Conservation (phyloP, 768 basidiomycete species). For the Cantharellus cinnabarinus region DNA sequence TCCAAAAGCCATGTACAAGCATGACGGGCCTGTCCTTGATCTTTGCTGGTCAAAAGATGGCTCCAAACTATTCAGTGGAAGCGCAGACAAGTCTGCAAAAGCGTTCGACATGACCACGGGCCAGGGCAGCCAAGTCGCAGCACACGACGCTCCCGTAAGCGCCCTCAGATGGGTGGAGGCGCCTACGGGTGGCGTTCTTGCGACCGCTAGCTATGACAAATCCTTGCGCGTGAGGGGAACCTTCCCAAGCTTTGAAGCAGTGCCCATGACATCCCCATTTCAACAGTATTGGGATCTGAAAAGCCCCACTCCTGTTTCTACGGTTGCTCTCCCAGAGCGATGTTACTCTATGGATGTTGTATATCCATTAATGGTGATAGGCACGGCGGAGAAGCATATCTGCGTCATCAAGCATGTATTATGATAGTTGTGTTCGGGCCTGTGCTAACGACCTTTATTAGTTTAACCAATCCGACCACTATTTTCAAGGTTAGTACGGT, state of each 20-base stretch:
- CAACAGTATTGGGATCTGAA: slow-evolving; percentile 22
- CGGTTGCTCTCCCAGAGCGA: slow-evolving; percentile 18
- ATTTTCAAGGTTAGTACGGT: slow-evolving; percentile 8
- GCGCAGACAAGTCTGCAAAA: slow-evolving; percentile 23
- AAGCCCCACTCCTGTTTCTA: slow-evolving; percentile 15
- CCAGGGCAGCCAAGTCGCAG: slow-evolving; percentile 16
- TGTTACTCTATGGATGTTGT: slow-evolving; percentile 14
- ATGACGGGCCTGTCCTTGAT: slow-evolving; percentile 23
- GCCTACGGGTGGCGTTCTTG: slow-evolving; percentile 11
- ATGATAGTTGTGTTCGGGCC: slow-evolving; percentile 21
- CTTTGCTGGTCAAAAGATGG: slow-evolving; percentile 22
- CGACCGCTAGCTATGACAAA: slow-evolving; percentile 27
- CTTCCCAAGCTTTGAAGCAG: not conserved
- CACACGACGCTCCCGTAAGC: slow-evolving; percentile 18
- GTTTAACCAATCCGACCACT: slow-evolving; percentile 16
- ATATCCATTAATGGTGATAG: slow-evolving; percentile 16
- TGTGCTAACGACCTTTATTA: slow-evolving; percentile 18
- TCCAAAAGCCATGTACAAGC: slow-evolving; percentile 19
- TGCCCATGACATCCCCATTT: not conserved
- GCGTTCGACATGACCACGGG: slow-evolving; percentile 20
- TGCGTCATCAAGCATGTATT: slow-evolving; percentile 13
- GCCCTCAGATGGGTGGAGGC: slow-evolving; percentile 10
- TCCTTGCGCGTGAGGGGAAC: slow-evolving; percentile 18
- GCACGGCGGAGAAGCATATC: slow-evolving; percentile 20
- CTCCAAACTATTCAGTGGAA: slow-evolving; percentile 20